Percentiles rank a stretch among this genome's conserved stretches.
Evolutionary conservation across 2,329 filamentous ascomycete species (phyloP).

Genomic region (Neobulgaria alba): DNA sequence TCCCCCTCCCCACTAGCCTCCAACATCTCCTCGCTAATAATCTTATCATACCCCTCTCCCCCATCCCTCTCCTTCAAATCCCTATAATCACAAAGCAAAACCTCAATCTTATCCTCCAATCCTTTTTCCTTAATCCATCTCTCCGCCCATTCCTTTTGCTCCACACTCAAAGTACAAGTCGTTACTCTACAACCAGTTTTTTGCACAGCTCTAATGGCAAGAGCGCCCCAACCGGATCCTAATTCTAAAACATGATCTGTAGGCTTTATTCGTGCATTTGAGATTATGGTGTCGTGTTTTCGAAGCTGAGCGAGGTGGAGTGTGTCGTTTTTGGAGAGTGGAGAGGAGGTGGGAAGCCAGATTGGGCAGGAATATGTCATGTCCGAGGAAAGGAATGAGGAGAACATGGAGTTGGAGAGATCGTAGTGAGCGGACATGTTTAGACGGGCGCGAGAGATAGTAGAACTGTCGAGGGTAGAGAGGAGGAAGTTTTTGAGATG

Average conservation of each 20-base stretch:
- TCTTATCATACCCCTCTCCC: slow-evolving; percentile 3
- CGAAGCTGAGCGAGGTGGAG: slow-evolving; percentile 1
- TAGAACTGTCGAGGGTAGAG: no score
- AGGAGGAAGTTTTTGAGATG: no score
- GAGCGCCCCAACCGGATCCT: not conserved
- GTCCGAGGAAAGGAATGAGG: slow-evolving; percentile 1
- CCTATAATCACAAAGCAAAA: slow-evolving; percentile 1
- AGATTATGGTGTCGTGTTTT: slow-evolving; percentile 1
- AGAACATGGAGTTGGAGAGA: slow-evolving; percentile 1
- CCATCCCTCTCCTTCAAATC: not conserved
- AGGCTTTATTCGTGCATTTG: not conserved
- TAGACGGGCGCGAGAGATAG: no score
- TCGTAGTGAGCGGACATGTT: slow-evolving; percentile 3
- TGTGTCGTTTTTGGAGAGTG: not conserved
- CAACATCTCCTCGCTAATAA: slow-evolving; percentile 1
- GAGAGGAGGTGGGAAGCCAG: not conserved
- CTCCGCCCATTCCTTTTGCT: slow-evolving; percentile 1
- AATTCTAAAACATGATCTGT: slow-evolving; percentile 2
- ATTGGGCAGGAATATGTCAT: slow-evolving; percentile 4
- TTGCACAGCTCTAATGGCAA: slow-evolving; percentile 1
- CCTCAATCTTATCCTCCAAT: not conserved
- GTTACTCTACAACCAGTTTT: slow-evolving; percentile 1
- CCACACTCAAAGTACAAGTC: not conserved
- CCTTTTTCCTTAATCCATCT: slow-evolving; percentile 1
- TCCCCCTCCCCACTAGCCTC: slow-evolving; percentile 1